Conservation (phyloP, 768 basidiomycete genomes). For the Agaricus bisporus region DNA sequence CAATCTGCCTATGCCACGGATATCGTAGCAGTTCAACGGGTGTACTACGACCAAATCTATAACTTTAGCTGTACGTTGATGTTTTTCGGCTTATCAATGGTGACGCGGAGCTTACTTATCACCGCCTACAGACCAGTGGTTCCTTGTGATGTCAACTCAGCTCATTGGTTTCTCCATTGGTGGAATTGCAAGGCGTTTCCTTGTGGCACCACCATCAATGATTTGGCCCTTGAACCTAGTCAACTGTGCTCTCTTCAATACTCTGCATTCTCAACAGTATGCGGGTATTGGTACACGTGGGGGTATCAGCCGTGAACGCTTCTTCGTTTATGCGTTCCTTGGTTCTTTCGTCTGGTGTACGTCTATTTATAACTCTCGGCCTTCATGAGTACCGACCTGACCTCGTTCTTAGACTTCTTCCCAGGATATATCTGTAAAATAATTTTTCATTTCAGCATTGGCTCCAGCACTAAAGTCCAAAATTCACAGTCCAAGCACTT, state of each 20-base stretch:
- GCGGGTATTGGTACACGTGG: conserved; percentile 54
- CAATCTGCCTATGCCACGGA: conserved; percentile 67
- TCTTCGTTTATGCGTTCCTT: conserved; percentile 58
- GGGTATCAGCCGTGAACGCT: conserved; percentile 63
- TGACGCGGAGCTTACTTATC: background rate
- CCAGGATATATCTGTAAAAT: conserved; percentile 35
- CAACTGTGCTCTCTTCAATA: conserved; percentile 70
- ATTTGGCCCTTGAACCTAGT: conserved; percentile 72
- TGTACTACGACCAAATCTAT: conserved; percentile 58
- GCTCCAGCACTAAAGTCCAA: background rate
- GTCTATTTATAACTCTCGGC: conserved; percentile 13
- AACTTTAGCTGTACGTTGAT: conserved; percentile 46
- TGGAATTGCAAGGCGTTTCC: conserved; percentile 64
- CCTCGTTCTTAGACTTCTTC: conserved; percentile 27
- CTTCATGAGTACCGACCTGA: background rate
- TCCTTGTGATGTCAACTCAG: conserved; percentile 62
- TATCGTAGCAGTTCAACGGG: conserved; percentile 60
- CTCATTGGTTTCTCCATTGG: conserved; percentile 76
- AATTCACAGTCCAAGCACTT: conserved; percentile 34
- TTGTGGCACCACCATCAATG: conserved; percentile 58
- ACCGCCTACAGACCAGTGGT: conserved; percentile 50
- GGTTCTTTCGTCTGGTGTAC: conserved; percentile 56
- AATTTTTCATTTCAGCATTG: background rate
- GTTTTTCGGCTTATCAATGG: background rate
- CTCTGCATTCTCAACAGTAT: conserved; percentile 64